A percentile compares a stretch with the other conserved stretches of the same genome.
These are phyloP conservation scores for Calocera viscosa DNA, from an alignment of 768 basidiomycete genomes.

Conservation along the genomic window DNA sequence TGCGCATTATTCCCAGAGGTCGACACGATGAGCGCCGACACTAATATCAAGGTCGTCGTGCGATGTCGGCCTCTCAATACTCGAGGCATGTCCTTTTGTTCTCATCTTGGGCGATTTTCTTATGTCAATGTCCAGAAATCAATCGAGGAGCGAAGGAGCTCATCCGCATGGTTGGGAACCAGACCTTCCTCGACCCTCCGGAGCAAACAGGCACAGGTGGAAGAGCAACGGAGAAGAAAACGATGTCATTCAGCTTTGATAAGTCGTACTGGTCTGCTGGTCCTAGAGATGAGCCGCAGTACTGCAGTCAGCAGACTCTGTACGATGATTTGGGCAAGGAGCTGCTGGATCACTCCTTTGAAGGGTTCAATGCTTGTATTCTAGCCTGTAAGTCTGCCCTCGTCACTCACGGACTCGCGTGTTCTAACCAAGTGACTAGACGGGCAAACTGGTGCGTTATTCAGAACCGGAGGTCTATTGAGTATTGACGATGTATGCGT, in stretches of 20 bases:
- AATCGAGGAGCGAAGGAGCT: constrained; percentile 86
- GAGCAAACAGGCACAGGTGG: constrained; percentile 31
- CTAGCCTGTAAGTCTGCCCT: constrained; percentile 75
- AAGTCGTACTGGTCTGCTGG: constrained; percentile 97
- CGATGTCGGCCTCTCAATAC: constrained; percentile 95
- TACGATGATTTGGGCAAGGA: constrained; percentile 92
- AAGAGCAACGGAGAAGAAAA: constrained; percentile 70
- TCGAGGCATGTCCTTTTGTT: constrained; percentile 82
- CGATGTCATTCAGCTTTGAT: constrained; percentile 87
- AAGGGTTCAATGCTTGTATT: constrained; percentile 97
- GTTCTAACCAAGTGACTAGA: constrained; percentile 26
- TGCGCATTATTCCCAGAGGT: background rate
- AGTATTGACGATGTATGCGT: background rate
- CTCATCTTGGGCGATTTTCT: too few relatives aligned
- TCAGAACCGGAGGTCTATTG: background rate
- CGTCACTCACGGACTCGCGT: background rate
- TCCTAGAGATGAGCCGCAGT: constrained; percentile 71
- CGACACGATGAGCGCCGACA: constrained; percentile 9
- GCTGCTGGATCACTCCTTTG: constrained; percentile 85
- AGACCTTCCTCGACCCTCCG: constrained; percentile 85
- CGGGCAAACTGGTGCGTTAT: constrained; percentile 71
- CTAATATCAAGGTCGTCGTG: constrained; percentile 45
- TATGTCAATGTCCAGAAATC: constrained; percentile 46
- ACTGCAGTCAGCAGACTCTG: constrained; percentile 88
- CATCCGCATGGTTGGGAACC: constrained; percentile 89